Conservation (phyloP, 1,139 yeast species). For the Suhomyces maxii region DNA sequence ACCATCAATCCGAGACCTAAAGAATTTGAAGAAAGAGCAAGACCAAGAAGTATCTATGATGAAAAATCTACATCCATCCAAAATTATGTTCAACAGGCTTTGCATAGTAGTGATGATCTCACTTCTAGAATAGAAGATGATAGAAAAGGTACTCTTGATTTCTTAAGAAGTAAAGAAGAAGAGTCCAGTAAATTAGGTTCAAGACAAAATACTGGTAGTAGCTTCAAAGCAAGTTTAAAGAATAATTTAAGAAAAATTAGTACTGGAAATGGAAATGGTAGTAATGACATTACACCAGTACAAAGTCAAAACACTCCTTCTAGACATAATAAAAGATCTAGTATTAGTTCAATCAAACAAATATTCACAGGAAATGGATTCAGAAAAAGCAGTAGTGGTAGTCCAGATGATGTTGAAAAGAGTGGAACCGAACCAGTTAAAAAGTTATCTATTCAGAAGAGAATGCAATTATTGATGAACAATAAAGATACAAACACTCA, state of each 20-base stretch:
- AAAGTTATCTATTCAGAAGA: conserved; percentile 58
- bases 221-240: conserved; percentile 38
- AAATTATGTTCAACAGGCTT: conserved; percentile 36
- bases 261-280: conserved; percentile 43
- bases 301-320: conserved; percentile 4
- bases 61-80: conserved; percentile 32
- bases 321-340: conserved; percentile 33
- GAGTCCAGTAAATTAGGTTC: conserved; percentile 15
- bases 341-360: conserved; percentile 44
- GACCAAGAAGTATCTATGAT: conserved; percentile 13
- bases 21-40: background rate
- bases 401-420: conserved; percentile 1
- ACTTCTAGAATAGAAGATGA: conserved; percentile 4
- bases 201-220: conserved; percentile 46
- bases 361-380: conserved; percentile 41
- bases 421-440: conserved; percentile 13
- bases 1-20: conserved; percentile 4
- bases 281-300: conserved; percentile 26
- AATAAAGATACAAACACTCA: conserved; percentile 43
- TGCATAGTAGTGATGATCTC: conserved; percentile 24
- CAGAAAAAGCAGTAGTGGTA: conserved; percentile 17
- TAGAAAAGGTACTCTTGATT: conserved; percentile 45
- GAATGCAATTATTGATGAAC: conserved; percentile 62
- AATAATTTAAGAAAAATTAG: conserved; percentile 40
- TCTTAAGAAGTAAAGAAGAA: conserved; percentile 53